Evolutionary conservation across 305 asterid species (phyloP).

Genomic region (Caryopteris hybrid): DNA sequence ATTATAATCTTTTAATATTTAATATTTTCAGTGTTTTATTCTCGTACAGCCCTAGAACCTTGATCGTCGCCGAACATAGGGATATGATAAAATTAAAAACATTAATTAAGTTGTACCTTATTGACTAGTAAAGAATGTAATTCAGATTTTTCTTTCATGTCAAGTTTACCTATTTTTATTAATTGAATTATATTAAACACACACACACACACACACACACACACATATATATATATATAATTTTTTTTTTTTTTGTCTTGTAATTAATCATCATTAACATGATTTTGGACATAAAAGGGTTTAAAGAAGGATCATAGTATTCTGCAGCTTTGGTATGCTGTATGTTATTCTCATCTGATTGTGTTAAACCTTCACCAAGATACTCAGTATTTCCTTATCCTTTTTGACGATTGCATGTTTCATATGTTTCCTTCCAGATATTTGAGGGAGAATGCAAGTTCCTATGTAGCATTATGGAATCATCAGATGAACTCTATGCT

Average conservation of each 20-base stretch:
- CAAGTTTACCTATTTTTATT: constrained; percentile 8
- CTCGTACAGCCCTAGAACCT: neutral
- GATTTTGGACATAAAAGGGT: constrained; percentile 11
- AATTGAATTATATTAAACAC: neutral
- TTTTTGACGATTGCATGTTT: constrained; percentile 23
- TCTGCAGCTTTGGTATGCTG: constrained; percentile 8
- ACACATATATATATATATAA: too few species aligned
- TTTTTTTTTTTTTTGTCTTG: too few species aligned
- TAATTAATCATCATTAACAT: too few species aligned
- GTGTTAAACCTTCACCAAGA: constrained; percentile 14
- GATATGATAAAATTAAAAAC: constrained; percentile 3
- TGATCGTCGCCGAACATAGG: neutral
- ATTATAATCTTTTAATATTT: neutral
- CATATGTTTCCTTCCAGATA: constrained; percentile 46
- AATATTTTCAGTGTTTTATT: neutral
- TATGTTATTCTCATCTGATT: constrained; percentile 10
- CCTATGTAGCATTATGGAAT: constrained; percentile 74
- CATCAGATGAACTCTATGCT: constrained; percentile 94
- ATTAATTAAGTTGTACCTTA: constrained; percentile 3
- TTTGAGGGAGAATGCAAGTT: constrained; percentile 85
- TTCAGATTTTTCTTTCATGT: constrained; percentile 3
- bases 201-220: too few species aligned
- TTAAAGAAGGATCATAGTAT: constrained; percentile 6
- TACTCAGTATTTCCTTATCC: constrained; percentile 6
- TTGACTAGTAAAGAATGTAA: constrained; percentile 2